Base-by-base conservation (phyloP, 305 asterid species). In the Withania somnifera region DNA sequence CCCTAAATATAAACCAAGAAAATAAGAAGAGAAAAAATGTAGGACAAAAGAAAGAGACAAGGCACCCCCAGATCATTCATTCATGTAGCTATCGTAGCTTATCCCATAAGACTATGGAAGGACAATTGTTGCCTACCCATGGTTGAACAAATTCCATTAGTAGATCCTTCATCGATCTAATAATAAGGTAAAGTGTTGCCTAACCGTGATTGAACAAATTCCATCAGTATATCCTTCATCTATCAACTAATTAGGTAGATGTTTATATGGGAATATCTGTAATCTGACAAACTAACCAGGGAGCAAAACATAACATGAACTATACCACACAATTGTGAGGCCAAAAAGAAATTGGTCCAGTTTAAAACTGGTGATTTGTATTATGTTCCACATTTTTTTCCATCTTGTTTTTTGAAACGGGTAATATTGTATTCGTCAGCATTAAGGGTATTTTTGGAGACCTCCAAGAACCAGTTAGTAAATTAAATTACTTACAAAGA, bases 1-100 rank as follows among this genome's bases (percentile, higher is more conserved):
- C 95, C 97, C 99, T 95, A 84, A 61, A 69, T 36, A 61, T 19
- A 45, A 52, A 77, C 63, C 83, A 82, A 85, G 40, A 79, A 64
- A 80, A 83, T 47, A 75, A 66, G 75, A 14, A 77, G 68, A 63
- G 73, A 77, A 5, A 28, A 24, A 80, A 8, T 28, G 81, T 32
- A 84, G 47, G 73, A 75, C 57, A 82, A 22, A 26, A 68, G 56
- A 63, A 83, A 87, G 38, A 0, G 32, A 28, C 63, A 81, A 50
- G 61, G 75, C 51, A n/a, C 50, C 51, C 52, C 14, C 36, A 10
- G 51, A 24, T 61, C 47, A 61, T 80, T 10, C 56, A 36, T 17
- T 17, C 60, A 79, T 60, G 78, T 50, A 73, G 40, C 58, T 71
- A 69, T 28, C 17, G n/a, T 22, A 42, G 54, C 51, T 69, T 69